Conservation (phyloP, 345 rosid genomes). For the Populus pruinosa region DNA sequence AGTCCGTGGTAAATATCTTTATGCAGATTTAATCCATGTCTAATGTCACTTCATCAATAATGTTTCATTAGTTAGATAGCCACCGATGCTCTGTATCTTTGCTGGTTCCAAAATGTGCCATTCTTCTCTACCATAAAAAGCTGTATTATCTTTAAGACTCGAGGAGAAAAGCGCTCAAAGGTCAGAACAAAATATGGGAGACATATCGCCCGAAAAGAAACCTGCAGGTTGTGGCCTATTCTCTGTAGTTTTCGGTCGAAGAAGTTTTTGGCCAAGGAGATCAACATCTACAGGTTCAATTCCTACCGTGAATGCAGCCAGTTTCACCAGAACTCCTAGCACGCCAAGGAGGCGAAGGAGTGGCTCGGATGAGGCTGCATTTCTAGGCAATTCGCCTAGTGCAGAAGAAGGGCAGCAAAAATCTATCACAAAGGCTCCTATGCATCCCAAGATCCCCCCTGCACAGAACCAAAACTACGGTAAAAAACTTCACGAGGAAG, state of each 20-base stretch:
- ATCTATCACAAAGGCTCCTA: slow-evolving; percentile 32
- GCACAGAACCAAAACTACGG: slow-evolving; percentile 18
- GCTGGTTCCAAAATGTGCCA: neutral
- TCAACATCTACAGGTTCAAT: slow-evolving; percentile 49
- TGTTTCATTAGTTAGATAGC: neutral
- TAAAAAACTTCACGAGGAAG: slow-evolving; percentile 16
- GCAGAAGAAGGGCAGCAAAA: slow-evolving; percentile 19
- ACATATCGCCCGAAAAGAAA: slow-evolving; percentile 40
- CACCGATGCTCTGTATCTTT: neutral
- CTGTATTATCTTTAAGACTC: neutral
- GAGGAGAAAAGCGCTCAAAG: neutral
- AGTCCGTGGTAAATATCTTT: neutral
- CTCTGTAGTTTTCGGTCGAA: slow-evolving; percentile 57
- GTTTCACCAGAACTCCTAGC: slow-evolving; percentile 38
- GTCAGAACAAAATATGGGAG: slow-evolving; percentile 26
- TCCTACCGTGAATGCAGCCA: slow-evolving; percentile 26
- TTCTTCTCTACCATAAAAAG: neutral
- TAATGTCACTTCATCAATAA: neutral
- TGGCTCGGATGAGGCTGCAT: slow-evolving; percentile 44
- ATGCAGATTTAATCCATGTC: neutral
- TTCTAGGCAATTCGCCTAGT: slow-evolving; percentile 17
- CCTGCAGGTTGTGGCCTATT: slow-evolving; percentile 62
- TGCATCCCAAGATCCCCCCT: slow-evolving; percentile 26
- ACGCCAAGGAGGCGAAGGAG: slow-evolving; percentile 43
- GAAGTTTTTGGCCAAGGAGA: slow-evolving; percentile 57